A percentile compares a stretch with the other conserved stretches of the same genome.
These are phyloP conservation scores for Zasmidium cellare DNA, from an alignment of 2,329 filamentous ascomycete genomes.

Conservation along the genomic window DNA sequence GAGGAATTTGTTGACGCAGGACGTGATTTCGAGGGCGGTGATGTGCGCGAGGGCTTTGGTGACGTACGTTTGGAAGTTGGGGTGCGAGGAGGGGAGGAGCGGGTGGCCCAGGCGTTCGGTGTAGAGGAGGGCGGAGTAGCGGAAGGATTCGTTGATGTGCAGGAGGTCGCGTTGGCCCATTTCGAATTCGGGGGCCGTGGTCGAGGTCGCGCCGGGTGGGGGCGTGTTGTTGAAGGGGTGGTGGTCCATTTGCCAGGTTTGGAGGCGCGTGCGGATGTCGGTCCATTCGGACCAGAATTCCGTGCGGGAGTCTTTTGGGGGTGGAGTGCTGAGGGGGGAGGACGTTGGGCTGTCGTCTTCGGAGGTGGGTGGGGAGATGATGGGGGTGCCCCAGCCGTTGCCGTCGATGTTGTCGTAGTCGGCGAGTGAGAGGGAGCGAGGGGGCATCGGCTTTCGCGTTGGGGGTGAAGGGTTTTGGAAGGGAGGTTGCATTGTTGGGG, in stretches of 20 bases:
- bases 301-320: constrained; percentile 53
- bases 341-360: constrained; percentile 44
- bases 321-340: constrained; percentile 1
- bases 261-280: constrained; percentile 71
- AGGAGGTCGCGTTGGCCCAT: constrained; percentile 67
- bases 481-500: constrained; percentile 2
- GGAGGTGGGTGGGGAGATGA: constrained; percentile 27
- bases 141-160: constrained; percentile 86
- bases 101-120: constrained; percentile 84
- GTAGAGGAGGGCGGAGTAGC: constrained; percentile 84
- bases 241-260: constrained; percentile 74
- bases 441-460: constrained; percentile 2
- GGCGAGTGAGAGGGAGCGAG: constrained; percentile 29
- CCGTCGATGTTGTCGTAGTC: constrained; percentile 64
- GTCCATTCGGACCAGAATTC: constrained; percentile 87
- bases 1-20: constrained; percentile 79
- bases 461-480: constrained; percentile 26
- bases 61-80: constrained; percentile 80
- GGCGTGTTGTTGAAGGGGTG: constrained; percentile 30
- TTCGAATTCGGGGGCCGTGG: constrained; percentile 25
- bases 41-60: constrained; percentile 82
- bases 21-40: constrained; percentile 70
- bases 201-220: constrained; percentile 24
- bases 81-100: constrained; percentile 67
- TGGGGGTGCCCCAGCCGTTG: constrained; percentile 60